Evolutionary conservation across 2,329 filamentous ascomycete genomes (phyloP).

Genomic region (Apiospora rasikravindrae): DNA sequence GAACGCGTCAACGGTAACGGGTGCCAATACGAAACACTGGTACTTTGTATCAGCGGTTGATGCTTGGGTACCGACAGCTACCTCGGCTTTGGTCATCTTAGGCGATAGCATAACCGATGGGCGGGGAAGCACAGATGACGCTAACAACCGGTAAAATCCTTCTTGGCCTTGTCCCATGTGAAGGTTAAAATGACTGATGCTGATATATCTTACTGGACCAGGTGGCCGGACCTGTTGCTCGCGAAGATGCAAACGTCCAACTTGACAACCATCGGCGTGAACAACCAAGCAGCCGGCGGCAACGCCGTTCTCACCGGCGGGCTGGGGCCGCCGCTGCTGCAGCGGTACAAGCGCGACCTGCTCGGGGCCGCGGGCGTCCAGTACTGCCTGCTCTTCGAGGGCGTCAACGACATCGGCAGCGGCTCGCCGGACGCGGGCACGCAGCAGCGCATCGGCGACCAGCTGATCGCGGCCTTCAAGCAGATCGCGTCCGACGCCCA

Average conservation of each 20-base stretch:
- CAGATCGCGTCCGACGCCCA: conserved; percentile 63
- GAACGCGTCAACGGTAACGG: conserved; percentile 50
- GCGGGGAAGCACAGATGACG: conserved; percentile 63
- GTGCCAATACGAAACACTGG: conserved; percentile 48
- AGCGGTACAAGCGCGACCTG: conserved; percentile 68
- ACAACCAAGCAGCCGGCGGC: conserved; percentile 73
- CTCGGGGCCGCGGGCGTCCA: conserved; percentile 60
- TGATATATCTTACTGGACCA: conserved; percentile 30
- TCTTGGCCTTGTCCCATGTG: too few relatives aligned
- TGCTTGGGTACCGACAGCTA: conserved; percentile 52
- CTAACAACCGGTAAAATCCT: conserved; percentile 56
- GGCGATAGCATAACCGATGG: conserved; percentile 73
- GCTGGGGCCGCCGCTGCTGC: conserved; percentile 64
- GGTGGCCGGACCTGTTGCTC: conserved; percentile 64
- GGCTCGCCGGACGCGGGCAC: conserved; percentile 49
- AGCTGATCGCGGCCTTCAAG: conserved; percentile 61
- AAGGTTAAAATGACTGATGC: neutral
- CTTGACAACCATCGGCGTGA: conserved; percentile 57
- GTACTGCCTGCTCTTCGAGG: conserved; percentile 70
- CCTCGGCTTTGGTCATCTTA: conserved; percentile 58
- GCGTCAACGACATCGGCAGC: conserved; percentile 71
- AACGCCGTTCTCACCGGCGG: conserved; percentile 68
- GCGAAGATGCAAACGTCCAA: conserved; percentile 53
- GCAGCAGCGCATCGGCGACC: conserved; percentile 55
- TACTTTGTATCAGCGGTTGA: conserved; percentile 68